Evolutionary conservation across 1,284 basidiomycete genomes (phyloP), one percentile per base, ranked within the genome.

Genomic region (Leccinum angustisporum): DNA sequence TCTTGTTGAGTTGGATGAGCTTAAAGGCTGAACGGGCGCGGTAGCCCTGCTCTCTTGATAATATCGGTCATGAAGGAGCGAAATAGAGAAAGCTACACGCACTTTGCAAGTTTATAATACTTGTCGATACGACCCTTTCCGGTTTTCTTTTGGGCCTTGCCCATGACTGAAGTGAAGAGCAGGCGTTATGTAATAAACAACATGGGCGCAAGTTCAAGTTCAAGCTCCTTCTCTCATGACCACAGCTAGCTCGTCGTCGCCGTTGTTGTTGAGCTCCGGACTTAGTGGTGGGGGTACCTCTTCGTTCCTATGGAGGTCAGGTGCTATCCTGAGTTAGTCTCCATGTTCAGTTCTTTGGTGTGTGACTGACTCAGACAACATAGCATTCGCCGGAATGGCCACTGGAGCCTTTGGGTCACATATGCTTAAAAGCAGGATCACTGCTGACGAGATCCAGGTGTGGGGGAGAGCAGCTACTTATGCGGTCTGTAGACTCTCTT

Each of bases 21-120:
- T 99, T 99, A 90, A 99, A 99, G 4, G 97, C 97, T 25, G 97
- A 98, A 84, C 97, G 97, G 68, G 97, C 97, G 66, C 97, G 92
- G 77, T 97, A 99, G 64, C 97, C 97, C 82, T 99, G 97, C 80
- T 99, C 97, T 77, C 91, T 94, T 76, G 63, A 60, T 43, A 61
- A 57, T 54, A 51, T 68, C 14, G 58, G 69, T 61, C 50, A 62
- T 57, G 30, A 31, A 40, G 11, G 16, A 27, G 27, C 13, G 50
- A 13, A 30, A 48, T 48, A 50, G 11, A 36, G 72, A 40, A 30
- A 21, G 46, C 18, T 51, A 55, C 27, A 78, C 84, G 63, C 68
- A 94, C 92, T 94, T 94, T 78, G 93, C 93, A 70, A 94, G 90
- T 72, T 91, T 93, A 79, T 97, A 97, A 78, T 95, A 97, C 79